These are phyloP conservation scores for Fusarium protoensiforme DNA, from an alignment of 2,329 filamentous ascomycete species.

Conservation along the genomic window DNA sequence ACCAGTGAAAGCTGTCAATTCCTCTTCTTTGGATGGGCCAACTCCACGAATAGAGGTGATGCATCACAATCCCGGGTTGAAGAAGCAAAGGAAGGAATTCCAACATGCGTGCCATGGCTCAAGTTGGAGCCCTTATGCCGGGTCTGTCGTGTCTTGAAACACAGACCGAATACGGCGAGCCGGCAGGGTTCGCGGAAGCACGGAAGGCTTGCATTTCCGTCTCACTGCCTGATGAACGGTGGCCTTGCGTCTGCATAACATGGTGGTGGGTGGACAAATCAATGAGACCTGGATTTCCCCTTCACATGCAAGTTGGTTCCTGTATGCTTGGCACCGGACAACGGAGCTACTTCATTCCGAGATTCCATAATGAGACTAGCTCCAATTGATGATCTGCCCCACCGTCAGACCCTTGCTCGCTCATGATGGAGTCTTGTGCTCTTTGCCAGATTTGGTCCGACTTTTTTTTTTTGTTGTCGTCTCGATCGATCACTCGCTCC, in stretches of 20 bases:
- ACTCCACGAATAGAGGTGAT: not conserved
- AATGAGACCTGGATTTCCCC: not conserved
- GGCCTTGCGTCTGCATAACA: not conserved
- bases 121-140: not conserved
- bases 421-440: constrained; percentile 35
- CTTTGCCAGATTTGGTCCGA: constrained; percentile 31
- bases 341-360: constrained; percentile 24
- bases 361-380: not conserved
- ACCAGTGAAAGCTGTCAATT: not conserved
- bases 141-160: not conserved
- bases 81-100: not conserved
- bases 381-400: constrained; percentile 24
- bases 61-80: not conserved
- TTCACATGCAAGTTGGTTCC: constrained; percentile 11
- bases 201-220: not conserved
- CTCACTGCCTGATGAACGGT: not conserved
- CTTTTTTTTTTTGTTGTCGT: constrained; percentile 40
- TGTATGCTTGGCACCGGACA: not conserved
- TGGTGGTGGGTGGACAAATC: not conserved
- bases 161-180: not conserved
- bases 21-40: not conserved
- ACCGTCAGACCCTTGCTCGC: constrained; percentile 29
- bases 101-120: not conserved
- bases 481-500: constrained; percentile 3
- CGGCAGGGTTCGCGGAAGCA: not conserved